Evolutionary conservation across 495 filamentous ascomycete species (phyloP), one percentile per base, ranked within the genome.

Genomic region (Chlorociboria aeruginascens): DNA sequence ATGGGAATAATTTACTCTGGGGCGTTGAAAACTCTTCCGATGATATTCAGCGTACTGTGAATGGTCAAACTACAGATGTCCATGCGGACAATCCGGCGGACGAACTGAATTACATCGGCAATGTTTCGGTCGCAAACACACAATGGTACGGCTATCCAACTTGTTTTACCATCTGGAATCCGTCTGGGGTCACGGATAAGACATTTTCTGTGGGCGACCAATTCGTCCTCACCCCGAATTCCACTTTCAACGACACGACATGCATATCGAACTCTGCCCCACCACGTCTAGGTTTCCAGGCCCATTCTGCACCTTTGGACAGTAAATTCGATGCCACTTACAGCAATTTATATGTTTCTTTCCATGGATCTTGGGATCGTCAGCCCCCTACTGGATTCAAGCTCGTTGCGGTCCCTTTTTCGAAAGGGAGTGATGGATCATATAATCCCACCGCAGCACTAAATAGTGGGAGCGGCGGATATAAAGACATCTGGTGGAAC

Each of bases 21-120:
- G 71, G 70, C 7, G 82, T 86, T 14, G 83, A 88, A 59, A 88
- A 86, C 57, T 77, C 70, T 36, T 78, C 72, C 7, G 82, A 86
- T 54, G 39, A 82, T 6, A 64, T 85, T 14, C 47, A 39, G 8
- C 69, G 83, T 11, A 55, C 69, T 47, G 69, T 68, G 0, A 46
- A 59, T 4, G 20, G 20, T 25, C 20, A 25, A 25, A 2, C 20
- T 25, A 25, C 4, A 20, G 79, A 85, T 50, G 71, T 85, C 36
- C 80, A 84, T 54, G 55, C 72, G 36, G 67, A 85, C 36, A 86
- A 86, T 51, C 83, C 83, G 0, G 81, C 76, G 11, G 83, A 86
- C 56, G 79, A 86, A 51, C 60, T 86, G 42, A 87, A 86, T 58
- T 83, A 70, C 61, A 74, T 79, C 11, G 83, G 82, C 2, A 67